Evolutionary conservation across 257 asterid species (phyloP), one percentile per base, ranked within the genome.

Genomic region (Solanum virginianum): DNA sequence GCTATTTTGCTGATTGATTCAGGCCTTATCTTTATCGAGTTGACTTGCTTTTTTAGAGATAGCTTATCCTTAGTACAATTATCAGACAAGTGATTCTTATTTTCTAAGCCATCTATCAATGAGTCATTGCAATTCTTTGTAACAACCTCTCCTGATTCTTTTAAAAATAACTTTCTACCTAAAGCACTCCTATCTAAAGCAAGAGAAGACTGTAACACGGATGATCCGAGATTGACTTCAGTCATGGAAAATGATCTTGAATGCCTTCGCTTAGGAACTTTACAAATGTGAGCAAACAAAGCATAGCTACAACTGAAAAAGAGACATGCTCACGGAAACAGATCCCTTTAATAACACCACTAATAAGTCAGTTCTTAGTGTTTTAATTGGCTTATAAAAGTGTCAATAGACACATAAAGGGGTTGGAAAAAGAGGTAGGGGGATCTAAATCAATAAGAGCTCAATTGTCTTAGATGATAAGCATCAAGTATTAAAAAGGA

Each of bases 201-300:
- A 62, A 89, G 94, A 39, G 87, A 81, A 22, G 83, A 87, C n/a
- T 57, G 88, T 1, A 88, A 49, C 41, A 39, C 32, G 2, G 77
- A 89, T 57, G 93, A 85, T 63, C 88, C 92, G 4, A 75, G 84
- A 69, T 83, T 90, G 81, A 86, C 70, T 85, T 95, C 97, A 63
- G 83, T 88, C 29, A 87, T 93, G 41, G 98, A 94, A 6, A 90
- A 88, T 60, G 94, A 92, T 88, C 95, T 93, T 11, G 94, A 90
- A 85, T 91, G 97, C 87, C 89, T 89, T 62, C 82, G 87, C 32
- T 87, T 90, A 81, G 88, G 85, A 56, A 60, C 84, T 43, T 45
- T 82, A 24, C 70, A 32, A 32, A 32, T 32, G 36, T 32, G 3
- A 32, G 4, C 0, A 32, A 32, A 32, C 4, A 32, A 32, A 32